Evolutionary conservation across 2,329 filamentous ascomycete species (phyloP).

Genomic region (Stemphylium vesicarium): DNA sequence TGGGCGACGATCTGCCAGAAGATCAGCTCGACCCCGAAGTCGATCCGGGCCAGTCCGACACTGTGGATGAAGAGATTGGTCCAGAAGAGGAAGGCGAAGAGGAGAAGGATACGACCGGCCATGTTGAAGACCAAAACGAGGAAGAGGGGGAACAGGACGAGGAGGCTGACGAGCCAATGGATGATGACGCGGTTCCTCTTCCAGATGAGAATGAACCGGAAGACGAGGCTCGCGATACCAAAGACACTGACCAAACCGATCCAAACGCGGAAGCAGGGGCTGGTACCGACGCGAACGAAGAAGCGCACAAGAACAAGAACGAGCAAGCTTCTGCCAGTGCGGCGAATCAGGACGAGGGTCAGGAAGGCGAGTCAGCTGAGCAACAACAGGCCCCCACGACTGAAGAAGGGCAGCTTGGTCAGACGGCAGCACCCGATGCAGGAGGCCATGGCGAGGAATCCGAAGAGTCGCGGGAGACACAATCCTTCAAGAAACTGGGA

Average conservation of each 20-base stretch:
- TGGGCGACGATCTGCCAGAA: constrained; percentile 44
- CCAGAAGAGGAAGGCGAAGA: constrained; percentile 44
- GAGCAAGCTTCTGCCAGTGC: constrained; percentile 63
- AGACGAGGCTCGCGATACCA: constrained; percentile 54
- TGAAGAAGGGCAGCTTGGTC: constrained; percentile 63
- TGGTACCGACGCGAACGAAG: constrained; percentile 69
- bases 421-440: constrained; percentile 45
- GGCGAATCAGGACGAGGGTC: constrained; percentile 68
- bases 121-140: constrained; percentile 49
- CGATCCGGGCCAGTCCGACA: constrained; percentile 40
- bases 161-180: constrained; percentile 56
- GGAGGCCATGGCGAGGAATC: constrained; percentile 46
- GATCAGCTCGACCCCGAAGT: constrained; percentile 43
- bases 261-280: constrained; percentile 65
- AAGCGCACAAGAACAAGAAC: constrained; percentile 62
- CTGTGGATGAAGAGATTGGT: constrained; percentile 41
- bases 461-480: constrained; percentile 55
- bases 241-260: constrained; percentile 59
- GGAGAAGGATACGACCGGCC: constrained; percentile 43
- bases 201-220: constrained; percentile 61
- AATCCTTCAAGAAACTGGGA: constrained; percentile 93
- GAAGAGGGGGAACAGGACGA: constrained; percentile 55
- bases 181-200: constrained; percentile 45
- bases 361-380: constrained; percentile 68
- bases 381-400: constrained; percentile 68